Conservation (phyloP, 176 grass and related monocot species). For the Themeda triandra region DNA sequence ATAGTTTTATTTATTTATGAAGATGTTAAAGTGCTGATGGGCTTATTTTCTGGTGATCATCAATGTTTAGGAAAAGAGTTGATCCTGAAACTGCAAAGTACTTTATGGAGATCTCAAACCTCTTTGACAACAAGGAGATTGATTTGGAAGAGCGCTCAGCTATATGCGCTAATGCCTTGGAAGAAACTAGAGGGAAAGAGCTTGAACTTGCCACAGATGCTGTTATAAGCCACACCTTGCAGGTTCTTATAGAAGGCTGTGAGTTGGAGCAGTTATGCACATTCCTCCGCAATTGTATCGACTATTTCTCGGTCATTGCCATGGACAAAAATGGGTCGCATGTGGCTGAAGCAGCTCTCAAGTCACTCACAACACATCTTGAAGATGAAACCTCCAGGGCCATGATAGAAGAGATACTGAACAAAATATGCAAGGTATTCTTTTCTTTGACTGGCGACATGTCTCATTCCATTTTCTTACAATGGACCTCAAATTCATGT, state of each 20-base stretch:
- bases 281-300: constrained; percentile 60
- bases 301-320: constrained; percentile 53
- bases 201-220: constrained; percentile 72
- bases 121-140: constrained; percentile 70
- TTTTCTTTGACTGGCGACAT: neutral
- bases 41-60: constrained; percentile 16
- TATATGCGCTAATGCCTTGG: constrained; percentile 84
- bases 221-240: constrained; percentile 77
- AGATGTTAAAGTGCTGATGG: constrained; percentile 5
- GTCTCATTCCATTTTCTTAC: neutral
- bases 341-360: constrained; percentile 76
- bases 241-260: constrained; percentile 70
- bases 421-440: constrained; percentile 77
- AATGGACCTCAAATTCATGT: constrained; percentile 19
- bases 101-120: constrained; percentile 77
- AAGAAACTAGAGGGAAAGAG: constrained; percentile 93
- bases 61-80: constrained; percentile 61
- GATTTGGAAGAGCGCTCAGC: constrained; percentile 70
- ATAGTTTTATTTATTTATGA: neutral
- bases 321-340: constrained; percentile 83
- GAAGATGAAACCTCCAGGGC: constrained; percentile 63
- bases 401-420: constrained; percentile 62
- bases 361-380: constrained; percentile 68
- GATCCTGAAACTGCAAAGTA: constrained; percentile 91
- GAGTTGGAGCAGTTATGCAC: constrained; percentile 75